Conservation (phyloP, 345 rosid genomes). For the Kernera saxatilis region DNA sequence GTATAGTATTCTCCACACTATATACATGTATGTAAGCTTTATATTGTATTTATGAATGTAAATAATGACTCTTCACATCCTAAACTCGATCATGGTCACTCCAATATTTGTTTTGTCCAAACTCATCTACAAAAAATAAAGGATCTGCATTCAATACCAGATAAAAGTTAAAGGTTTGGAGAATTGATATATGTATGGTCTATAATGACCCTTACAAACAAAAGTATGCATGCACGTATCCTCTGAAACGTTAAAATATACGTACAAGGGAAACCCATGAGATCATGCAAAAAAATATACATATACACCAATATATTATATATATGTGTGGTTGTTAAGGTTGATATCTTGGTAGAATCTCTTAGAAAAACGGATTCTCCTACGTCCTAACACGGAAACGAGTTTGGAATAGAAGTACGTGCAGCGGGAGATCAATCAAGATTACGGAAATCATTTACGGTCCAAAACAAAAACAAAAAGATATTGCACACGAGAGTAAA, state of each 20-base stretch:
- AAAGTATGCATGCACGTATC: neutral
- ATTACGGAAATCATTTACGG: constrained; percentile 4
- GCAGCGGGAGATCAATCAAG: constrained; percentile 22
- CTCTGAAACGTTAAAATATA: neutral
- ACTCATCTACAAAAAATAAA: neutral
- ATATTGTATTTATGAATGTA: neutral
- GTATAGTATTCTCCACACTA: neutral
- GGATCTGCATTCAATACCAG: neutral
- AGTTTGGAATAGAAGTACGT: constrained; percentile 22
- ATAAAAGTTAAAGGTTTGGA: neutral
- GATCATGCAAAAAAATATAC: constrained; percentile 10
- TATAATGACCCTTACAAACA: neutral
- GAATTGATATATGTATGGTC: neutral
- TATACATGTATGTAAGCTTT: neutral
- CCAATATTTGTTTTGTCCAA: neutral
- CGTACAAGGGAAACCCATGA: neutral
- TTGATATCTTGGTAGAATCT: constrained; percentile 17
- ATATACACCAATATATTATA: neutral
- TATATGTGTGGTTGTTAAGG: neutral
- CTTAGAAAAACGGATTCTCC: neutral
- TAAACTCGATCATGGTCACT: neutral
- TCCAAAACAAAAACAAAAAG: neutral
- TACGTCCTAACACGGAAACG: neutral
- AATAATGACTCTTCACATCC: neutral
- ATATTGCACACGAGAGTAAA: constrained; percentile 28